Evolutionary conservation across 2,329 filamentous ascomycete genomes (phyloP).

Genomic region (Cladobotryum mycophilum): DNA sequence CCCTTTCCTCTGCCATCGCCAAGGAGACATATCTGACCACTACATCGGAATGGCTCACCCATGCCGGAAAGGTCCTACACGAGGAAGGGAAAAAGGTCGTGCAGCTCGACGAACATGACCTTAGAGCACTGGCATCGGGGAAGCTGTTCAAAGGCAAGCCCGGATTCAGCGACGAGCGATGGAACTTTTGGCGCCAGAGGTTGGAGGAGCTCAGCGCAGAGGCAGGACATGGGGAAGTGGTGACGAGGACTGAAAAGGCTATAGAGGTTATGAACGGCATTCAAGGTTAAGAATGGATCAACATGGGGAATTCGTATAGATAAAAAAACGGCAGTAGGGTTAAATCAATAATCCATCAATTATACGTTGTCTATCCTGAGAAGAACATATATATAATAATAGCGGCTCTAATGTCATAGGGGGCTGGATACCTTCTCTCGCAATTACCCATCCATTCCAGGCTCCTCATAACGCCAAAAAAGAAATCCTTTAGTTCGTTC

Average conservation of each 20-base stretch:
- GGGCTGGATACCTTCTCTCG: too few relatives aligned
- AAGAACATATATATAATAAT: too few relatives aligned
- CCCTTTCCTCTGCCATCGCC: conserved; percentile 11
- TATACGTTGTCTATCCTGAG: neutral
- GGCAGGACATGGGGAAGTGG: conserved; percentile 15
- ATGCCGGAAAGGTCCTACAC: conserved; percentile 23
- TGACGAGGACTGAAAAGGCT: conserved; percentile 16
- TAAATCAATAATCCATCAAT: neutral
- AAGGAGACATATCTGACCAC: conserved; percentile 18
- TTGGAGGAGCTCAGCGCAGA: conserved; percentile 17
- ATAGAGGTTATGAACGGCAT: conserved; percentile 18
- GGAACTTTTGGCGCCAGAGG: conserved; percentile 26
- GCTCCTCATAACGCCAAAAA: too few relatives aligned
- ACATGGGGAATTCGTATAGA: neutral
- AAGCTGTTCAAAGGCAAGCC: conserved; percentile 15
- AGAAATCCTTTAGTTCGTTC: too few relatives aligned
- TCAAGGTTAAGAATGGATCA: conserved; percentile 10
- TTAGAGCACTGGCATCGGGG: conserved; percentile 17
- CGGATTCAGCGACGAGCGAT: conserved; percentile 22
- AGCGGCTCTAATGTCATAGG: too few relatives aligned
- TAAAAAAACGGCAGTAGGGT: neutral
- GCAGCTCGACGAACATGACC: conserved; percentile 17
- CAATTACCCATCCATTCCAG: too few relatives aligned
- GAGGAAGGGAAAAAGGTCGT: conserved; percentile 10
- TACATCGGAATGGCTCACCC: conserved; percentile 24